Base-by-base conservation (phyloP, 2,329 filamentous ascomycete genomes). In the Pseudocercospora cruenta region DNA sequence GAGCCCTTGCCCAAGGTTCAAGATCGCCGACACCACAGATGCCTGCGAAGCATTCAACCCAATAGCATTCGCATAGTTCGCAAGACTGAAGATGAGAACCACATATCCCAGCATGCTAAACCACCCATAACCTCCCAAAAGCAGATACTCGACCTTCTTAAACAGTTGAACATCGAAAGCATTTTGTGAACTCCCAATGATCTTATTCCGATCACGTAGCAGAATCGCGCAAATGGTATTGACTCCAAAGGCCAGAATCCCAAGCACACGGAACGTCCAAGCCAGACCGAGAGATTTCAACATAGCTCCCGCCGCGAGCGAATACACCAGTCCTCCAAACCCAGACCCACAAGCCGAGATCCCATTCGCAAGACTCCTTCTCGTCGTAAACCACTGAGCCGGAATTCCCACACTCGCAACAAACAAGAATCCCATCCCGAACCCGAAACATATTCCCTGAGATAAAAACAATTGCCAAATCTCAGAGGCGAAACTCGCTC, bases 391-490 rank as follows among this genome's bases (percentile, higher is more conserved):
- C 90, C 90, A 93, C 75, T 93, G 90, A 1, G 90, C 86, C 0
- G 90, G 82, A 10, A 93, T 85, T 36, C 86, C 86, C 2, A 90
- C 89, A 4, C 84, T 87, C 0, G 87, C 86, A 0, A 91, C 90
- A 75, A 93, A 94, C 9, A 90, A 81, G 64, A 94, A 89, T 0
- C 91, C 91, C 85, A 94, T 90, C 2, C 91, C 91, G 22, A 90
- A 77, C n/a, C 92, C 92, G 68, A 94, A 94, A 62, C 88, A 86
- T 2, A 94, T 74, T 4, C 92, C 92, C 75, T 94, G 92, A 5
- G 85, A 86, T 0, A 94, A 83, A 64, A 93, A 88, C 0, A 95
- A 83, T 39, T 94, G 91, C 89, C 91, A 94, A 64, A 92, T 88
- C 63, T 86, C 74, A 16, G 76, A 81, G 0, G 90, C 86, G 71